Percentiles rank a stretch among this genome's conserved stretches.
phyloP scores from a whole-genome alignment of 148 eudicot species.

The Nyssa sinensis region DNA sequence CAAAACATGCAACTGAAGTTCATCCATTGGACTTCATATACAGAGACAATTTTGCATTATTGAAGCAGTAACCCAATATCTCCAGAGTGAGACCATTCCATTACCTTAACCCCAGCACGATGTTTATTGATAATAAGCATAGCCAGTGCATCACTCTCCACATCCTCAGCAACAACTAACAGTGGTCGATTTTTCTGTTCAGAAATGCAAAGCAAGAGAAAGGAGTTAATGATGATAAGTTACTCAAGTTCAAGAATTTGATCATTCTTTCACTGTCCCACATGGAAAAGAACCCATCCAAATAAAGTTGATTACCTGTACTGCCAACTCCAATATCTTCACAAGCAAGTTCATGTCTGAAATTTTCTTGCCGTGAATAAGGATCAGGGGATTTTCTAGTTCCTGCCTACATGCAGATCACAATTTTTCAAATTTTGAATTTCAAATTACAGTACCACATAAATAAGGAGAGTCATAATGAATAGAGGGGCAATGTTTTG shows the following conservation, averaged over 20 bases:
- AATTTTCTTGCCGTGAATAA: slow-evolving; percentile 89
- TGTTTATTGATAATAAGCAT: slow-evolving; percentile 87
- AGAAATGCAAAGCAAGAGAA: slow-evolving; percentile 17
- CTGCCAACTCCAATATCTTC: slow-evolving; percentile 75
- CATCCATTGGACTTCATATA: neutral
- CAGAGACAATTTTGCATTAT: neutral
- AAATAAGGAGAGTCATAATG: neutral
- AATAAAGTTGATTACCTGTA: slow-evolving; percentile 48
- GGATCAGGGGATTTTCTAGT: slow-evolving; percentile 79
- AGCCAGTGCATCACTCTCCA: slow-evolving; percentile 75
- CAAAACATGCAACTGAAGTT: neutral
- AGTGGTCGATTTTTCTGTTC: slow-evolving; percentile 63
- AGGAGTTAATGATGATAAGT: slow-evolving; percentile 1
- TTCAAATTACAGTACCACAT: neutral
- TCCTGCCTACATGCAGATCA: slow-evolving; percentile 52
- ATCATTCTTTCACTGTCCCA: slow-evolving; percentile 3
- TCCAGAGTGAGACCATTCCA: slow-evolving; percentile 6
- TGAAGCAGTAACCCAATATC: neutral
- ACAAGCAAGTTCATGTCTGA: slow-evolving; percentile 64
- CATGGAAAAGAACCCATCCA: slow-evolving; percentile 5
- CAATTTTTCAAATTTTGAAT: slow-evolving; percentile 11
- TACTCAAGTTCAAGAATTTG: slow-evolving; percentile 8
- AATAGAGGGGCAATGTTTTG: neutral
- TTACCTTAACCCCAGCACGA: slow-evolving; percentile 85
- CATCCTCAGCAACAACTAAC: slow-evolving; percentile 90